These are phyloP conservation scores for Ensete glaucum DNA, from an alignment of 176 grass and related monocot genomes.

Conservation along the genomic window DNA sequence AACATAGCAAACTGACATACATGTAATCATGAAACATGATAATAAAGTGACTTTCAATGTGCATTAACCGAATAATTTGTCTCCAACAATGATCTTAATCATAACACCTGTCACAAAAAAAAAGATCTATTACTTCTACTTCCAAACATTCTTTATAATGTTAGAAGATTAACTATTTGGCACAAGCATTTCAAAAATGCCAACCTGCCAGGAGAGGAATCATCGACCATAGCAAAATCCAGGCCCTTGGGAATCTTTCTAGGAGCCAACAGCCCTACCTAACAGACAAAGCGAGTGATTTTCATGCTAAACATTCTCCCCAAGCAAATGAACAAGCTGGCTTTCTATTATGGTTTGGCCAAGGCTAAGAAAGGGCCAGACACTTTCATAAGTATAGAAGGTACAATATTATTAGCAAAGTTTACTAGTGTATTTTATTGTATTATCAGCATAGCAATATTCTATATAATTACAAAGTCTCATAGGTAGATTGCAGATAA, in stretches of 20 bases:
- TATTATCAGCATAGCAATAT: too few species aligned
- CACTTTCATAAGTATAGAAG: neutral
- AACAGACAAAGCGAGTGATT: neutral
- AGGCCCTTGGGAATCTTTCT: too few species aligned
- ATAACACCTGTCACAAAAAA: too few species aligned
- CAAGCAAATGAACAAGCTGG: neutral
- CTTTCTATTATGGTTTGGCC: neutral
- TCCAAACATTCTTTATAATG: too few species aligned
- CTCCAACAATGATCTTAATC: too few species aligned
- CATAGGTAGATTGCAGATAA: too few species aligned
- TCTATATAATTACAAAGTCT: too few species aligned
- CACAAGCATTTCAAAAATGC: neutral
- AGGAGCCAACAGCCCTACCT: too few species aligned
- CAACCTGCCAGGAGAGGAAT: neutral
- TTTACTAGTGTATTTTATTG: neutral
- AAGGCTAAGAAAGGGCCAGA: neutral
- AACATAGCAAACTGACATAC: neutral
- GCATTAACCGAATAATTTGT: neutral
- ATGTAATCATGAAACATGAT: neutral
- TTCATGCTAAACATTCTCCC: neutral
- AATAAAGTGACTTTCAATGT: neutral
- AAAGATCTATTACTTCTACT: too few species aligned
- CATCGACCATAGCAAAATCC: neutral
- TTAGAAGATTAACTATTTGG: neutral
- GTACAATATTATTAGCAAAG: neutral